These are phyloP conservation scores for Naganishia onofrii DNA, from an alignment of 768 basidiomycete species.

Conservation along the genomic window DNA sequence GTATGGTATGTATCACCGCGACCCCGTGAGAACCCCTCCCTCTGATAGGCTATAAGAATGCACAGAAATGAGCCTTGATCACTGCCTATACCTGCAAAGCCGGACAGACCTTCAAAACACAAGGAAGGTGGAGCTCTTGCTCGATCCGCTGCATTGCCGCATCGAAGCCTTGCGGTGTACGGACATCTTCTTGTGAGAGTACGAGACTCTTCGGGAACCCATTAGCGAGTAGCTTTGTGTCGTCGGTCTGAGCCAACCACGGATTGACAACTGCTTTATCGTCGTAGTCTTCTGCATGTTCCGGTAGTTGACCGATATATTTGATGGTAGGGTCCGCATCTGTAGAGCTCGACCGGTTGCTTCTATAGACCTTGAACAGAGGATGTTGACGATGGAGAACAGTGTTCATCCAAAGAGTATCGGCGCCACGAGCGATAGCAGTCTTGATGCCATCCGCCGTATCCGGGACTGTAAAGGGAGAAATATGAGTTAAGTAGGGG, in stretches of 20 bases:
- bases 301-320: constrained; percentile 39
- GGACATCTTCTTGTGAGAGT: constrained; percentile 19
- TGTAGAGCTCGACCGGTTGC: neutral
- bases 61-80: neutral
- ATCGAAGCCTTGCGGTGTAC: constrained; percentile 16
- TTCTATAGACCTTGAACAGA: constrained; percentile 30
- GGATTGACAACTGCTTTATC: constrained; percentile 45
- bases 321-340: constrained; percentile 1
- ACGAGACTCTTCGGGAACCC: constrained; percentile 29
- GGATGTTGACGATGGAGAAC: constrained; percentile 39
- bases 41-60: constrained; percentile 37
- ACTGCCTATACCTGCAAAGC: no score
- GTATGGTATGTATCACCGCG: constrained; percentile 28
- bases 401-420: constrained; percentile 45
- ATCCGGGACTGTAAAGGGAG: constrained; percentile 39
- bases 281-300: constrained; percentile 39
- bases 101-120: constrained; percentile 33
- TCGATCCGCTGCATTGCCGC: constrained; percentile 9
- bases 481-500: no score
- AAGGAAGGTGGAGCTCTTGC: constrained; percentile 33
- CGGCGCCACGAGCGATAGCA: constrained; percentile 40
- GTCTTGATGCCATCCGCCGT: constrained; percentile 36
- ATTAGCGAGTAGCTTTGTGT: constrained; percentile 32
- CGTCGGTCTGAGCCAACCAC: constrained; percentile 37
- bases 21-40: constrained; percentile 49